Evolutionary conservation across 805 yeast species (phyloP).

Genomic region (Wickerhamomyces tratensis): DNA sequence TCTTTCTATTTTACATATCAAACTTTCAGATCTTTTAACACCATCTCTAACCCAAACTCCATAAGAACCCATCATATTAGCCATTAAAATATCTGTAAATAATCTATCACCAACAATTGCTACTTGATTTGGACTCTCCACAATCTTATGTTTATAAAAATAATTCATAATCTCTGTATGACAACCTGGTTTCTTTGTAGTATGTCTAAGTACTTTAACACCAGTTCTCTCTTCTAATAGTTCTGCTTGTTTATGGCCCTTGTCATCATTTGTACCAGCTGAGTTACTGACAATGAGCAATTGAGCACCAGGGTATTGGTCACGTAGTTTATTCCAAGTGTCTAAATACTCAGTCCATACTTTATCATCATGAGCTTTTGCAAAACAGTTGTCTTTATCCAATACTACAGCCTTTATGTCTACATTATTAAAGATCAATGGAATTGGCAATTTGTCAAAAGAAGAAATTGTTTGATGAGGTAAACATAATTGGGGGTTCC

Average conservation of each 20-base stretch:
- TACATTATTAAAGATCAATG: constrained; percentile 26
- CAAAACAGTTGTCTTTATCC: constrained; percentile 94
- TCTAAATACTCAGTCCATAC: constrained; percentile 67
- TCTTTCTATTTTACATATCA: constrained; percentile 47
- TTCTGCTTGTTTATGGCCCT: constrained; percentile 45
- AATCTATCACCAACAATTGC: constrained; percentile 88
- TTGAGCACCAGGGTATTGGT: constrained; percentile 50
- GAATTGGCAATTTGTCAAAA: constrained; percentile 52
- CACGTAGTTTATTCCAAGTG: constrained; percentile 45
- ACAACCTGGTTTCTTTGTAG: constrained; percentile 79
- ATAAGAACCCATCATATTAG: constrained; percentile 83
- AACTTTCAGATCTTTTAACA: constrained; percentile 42
- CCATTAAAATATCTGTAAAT: constrained; percentile 89
- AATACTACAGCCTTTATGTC: constrained; percentile 68
- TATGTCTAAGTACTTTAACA: constrained; percentile 58
- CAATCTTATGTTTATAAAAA: constrained; percentile 37
- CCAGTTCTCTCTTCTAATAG: constrained; percentile 56
- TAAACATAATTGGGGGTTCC: constrained; percentile 56
- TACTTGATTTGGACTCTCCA: constrained; percentile 44
- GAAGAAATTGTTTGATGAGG: constrained; percentile 52
- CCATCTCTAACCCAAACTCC: constrained; percentile 83
- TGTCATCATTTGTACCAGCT: constrained; percentile 83
- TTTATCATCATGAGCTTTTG: constrained; percentile 67
- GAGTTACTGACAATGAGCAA: constrained; percentile 82
- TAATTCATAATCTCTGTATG: constrained; percentile 55